A percentile compares a stretch with the other conserved stretches of the same genome.
These are phyloP conservation scores for Neofusicoccum laricinum DNA, from an alignment of 2,329 filamentous ascomycete genomes.

Conservation along the genomic window DNA sequence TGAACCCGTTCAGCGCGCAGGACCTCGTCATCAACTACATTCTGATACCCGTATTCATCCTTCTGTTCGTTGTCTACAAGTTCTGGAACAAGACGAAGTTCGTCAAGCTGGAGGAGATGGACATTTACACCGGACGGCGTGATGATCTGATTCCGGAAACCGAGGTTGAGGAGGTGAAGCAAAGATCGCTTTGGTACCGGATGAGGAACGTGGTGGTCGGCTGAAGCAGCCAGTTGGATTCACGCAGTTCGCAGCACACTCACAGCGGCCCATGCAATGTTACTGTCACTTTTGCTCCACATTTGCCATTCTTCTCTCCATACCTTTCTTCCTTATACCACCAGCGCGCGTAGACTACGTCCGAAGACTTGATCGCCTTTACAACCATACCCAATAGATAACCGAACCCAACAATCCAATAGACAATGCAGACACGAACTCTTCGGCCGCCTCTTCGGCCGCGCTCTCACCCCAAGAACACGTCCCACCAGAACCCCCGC, in stretches of 20 bases:
- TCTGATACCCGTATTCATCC: constrained; percentile 20
- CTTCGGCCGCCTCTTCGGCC: too few relatives aligned
- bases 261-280: background rate
- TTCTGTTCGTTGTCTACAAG: constrained; percentile 20
- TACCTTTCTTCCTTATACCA: too few relatives aligned
- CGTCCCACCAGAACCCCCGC: too few relatives aligned
- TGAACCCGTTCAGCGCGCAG: constrained; percentile 20
- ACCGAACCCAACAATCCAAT: too few relatives aligned
- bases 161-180: constrained; percentile 1
- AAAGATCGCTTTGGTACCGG: constrained; percentile 4
- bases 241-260: background rate
- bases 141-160: constrained; percentile 9
- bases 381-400: too few relatives aligned
- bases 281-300: too few relatives aligned
- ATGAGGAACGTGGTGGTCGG: constrained; percentile 6
- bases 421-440: too few relatives aligned
- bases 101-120: constrained; percentile 37
- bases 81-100: constrained; percentile 32
- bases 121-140: constrained; percentile 36
- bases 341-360: too few relatives aligned
- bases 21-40: constrained; percentile 24
- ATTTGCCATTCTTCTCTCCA: too few relatives aligned
- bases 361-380: too few relatives aligned
- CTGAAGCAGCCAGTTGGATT: background rate
- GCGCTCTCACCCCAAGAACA: too few relatives aligned